Base-by-base conservation (phyloP, 768 basidiomycete genomes). In the Porpolomopsis calyptriformis region DNA sequence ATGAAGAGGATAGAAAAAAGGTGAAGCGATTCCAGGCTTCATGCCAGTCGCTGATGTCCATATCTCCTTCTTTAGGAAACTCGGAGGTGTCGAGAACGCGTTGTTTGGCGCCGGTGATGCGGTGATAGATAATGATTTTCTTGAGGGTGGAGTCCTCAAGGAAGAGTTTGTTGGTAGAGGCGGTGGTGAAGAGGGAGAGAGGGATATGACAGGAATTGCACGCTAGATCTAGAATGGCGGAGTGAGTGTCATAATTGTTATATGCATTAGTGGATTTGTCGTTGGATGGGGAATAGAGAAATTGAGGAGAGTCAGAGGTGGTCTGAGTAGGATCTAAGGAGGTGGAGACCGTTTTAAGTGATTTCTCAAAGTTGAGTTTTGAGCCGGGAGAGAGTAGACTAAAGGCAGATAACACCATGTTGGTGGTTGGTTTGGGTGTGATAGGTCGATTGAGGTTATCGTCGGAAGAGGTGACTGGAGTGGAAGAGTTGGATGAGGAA, bases 11-110 rank as follows among this genome's bases (percentile, higher is more conserved):
- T 7, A 41, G 40, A 26, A 56, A 56, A 14, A 25, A 11, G 24
- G 29, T 18, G 29, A 51, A 45, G 3, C 46, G 40, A 7, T 20
- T 20, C 49, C 52, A 57, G 4, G 48, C 41, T 40, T 57, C 51
- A 26, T 49, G 44, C 53, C 53, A 57, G 14, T 57, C 49, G 0
- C 24, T 41, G 2, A 48, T 37, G 26, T 51, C 49, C 12, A 57
- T 43, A 8, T 24, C 22, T 7, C 6, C 10, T 34, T 57, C 50
- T 11, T 48, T 33, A 1, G 48, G 50, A 33, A 57, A 57, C 12
- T 45, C 39, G 6, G 43, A 27, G 29, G 49, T 27, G 34, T 57
- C 49, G 3, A 57, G 24, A 29, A 57, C 43, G 9, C 45, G 42
- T 9, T 12, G 22, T 19, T 34, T 43, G 31, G 26, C 12, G 14